Evolutionary conservation across 208 protist species (phyloP), one percentile per base, ranked within the genome.

Genomic region (Crithidia expoeki): DNA sequence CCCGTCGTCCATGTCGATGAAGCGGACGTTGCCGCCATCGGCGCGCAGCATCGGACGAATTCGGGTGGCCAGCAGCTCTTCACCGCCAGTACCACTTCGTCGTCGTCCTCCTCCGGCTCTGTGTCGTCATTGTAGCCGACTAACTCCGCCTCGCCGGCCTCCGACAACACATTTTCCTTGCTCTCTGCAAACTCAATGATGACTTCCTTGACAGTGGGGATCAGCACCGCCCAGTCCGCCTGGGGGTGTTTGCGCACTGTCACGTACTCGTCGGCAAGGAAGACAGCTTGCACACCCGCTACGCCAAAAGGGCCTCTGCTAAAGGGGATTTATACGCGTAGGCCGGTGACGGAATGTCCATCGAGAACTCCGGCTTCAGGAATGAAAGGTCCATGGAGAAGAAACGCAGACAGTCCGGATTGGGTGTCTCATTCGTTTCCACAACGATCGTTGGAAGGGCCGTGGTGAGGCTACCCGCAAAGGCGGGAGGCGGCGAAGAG

Each of bases 11-110:
- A 98, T 96, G 63, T 93, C 86, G 50, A 95, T 85, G 79, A 94
- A 98, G 11, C 90, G 85, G n/a, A 97, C 84, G 59, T 97, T 96
- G 49, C 94, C 94, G 47, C 93, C 94, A 58, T 98, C 94, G 12
- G 89, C 88, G 33, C 86, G 90, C 55, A 98, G 81, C 83, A 96
- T 86, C 10, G 94, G 94, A 1, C 92, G 86, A 52, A 98, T 96
- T 58, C 92, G 83, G 19, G 90, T 94, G 0, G 89, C 86, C 11
- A 98, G 80, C 3, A 98, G 72, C 75, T 98, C 82, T 98, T 98
- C 19, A 98, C 91, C 2, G 93, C 93, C 36, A 96, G 80, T 19
- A 98, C 77, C n/a, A 96, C 86, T 63, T 98, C 94, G 69, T 96
- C 90, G 53, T 97, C 92, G 61, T 92, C 84, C 0, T 92, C 86